Conservation (phyloP, 345 rosid species). For the Rhizophora apiculata region DNA sequence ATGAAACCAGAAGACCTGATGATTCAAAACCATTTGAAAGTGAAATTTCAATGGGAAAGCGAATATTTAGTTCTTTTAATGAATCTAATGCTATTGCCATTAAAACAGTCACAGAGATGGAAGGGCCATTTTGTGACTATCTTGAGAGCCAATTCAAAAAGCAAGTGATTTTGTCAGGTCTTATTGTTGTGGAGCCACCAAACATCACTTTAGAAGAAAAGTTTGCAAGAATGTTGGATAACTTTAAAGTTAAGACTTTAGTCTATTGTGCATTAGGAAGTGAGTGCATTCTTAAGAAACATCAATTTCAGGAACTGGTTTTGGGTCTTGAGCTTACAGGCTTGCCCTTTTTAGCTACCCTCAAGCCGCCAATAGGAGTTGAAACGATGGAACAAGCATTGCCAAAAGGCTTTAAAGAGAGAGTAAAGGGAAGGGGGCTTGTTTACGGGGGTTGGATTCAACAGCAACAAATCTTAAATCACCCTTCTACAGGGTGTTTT, state of each 20-base stretch:
- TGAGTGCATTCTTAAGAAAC: neutral
- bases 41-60: neutral
- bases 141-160: neutral
- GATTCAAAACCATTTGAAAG: no score
- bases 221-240: neutral
- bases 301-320: slow-evolving; percentile 3
- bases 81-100: neutral
- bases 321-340: slow-evolving; percentile 9
- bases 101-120: neutral
- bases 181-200: neutral
- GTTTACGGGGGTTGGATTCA: slow-evolving; percentile 37
- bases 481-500: slow-evolving; percentile 41
- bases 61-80: neutral
- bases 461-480: slow-evolving; percentile 30
- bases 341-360: neutral
- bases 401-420: neutral
- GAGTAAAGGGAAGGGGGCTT: slow-evolving; percentile 23
- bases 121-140: neutral
- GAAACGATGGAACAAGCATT: neutral
- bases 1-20: no score
- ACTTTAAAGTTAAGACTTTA: neutral
- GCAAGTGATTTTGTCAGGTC: neutral
- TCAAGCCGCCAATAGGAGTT: neutral
- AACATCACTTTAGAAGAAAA: neutral
- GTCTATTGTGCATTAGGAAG: slow-evolving; percentile 3